Evolutionary conservation across 2,329 filamentous ascomycete genomes (phyloP), one percentile per base, ranked within the genome.

Genomic region (Aspergillus candidus): DNA sequence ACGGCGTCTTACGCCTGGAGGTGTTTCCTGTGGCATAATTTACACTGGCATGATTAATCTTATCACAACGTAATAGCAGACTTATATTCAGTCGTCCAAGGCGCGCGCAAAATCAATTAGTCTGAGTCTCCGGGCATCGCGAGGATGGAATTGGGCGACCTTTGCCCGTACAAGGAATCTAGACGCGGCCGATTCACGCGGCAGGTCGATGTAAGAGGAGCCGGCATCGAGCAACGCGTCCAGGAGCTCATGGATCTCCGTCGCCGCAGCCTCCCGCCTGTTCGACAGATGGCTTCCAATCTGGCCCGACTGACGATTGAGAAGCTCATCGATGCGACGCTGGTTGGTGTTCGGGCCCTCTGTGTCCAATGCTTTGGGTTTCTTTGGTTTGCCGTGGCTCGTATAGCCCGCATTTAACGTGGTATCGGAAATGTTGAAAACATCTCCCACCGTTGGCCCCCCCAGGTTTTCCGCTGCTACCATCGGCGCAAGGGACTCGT

Each of bases 391-490:
- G 12, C 75, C 75, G 50, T 73, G 70, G 33, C 67, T 67, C 3
- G 73, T 77, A 60, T 78, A 78, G n/a, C 76, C 76, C 18, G 69
- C 69, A 41, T 71, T 71, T 33, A 78, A 63, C 6, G 63, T 71
- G 11, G 69, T 77, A 35, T 84, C 76, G 7, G 72, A 76, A 55
- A 71, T 82, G 67, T 85, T 80, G 58, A 84, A 73, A 54, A 83
- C 72, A 52, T 88, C 84, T 3, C 88, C 86, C 1, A 90, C 86
- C 10, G 89, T 83, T 0, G 88, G 88, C 0, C 88, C 88, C 6
- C 88, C 88, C 1, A 90, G 74, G 58, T 89, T 86, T 67, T 94
- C 88, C 1, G 86, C 86, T 6, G 87, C 88, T 35, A 94, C 72
- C 80, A 91, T 86, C 3, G 78, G 68, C 1, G 85, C 84, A 1